phyloP scores from a whole-genome alignment of 768 basidiomycete species.

The Mycena chlorophos region DNA sequence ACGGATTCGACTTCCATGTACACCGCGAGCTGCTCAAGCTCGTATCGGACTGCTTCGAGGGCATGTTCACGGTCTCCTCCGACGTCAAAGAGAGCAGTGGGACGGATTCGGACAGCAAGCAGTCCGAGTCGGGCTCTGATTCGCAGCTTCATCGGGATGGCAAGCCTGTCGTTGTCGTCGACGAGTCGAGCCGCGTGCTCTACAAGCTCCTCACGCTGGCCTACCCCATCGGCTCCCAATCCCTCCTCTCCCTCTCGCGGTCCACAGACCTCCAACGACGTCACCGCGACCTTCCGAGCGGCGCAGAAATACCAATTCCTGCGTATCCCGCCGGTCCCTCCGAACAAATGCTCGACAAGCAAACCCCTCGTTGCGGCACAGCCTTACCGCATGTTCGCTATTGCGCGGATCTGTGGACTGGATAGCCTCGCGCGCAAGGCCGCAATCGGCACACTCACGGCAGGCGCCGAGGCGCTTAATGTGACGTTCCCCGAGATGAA shows the following conservation, averaged over 20 bases:
- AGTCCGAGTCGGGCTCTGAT: not conserved
- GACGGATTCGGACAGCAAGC: not conserved
- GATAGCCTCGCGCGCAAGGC: conserved; percentile 1
- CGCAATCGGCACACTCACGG: not conserved
- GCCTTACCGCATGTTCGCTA: conserved; percentile 13
- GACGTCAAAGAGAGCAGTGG: not conserved
- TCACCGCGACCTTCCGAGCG: conserved; percentile 1
- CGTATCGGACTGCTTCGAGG: conserved; percentile 5
- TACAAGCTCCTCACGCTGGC: conserved; percentile 6
- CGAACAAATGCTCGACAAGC: conserved; percentile 1
- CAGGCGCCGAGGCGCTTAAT: not conserved
- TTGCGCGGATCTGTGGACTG: conserved; percentile 1
- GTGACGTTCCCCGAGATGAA: conserved; percentile 1
- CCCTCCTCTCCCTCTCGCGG: not conserved
- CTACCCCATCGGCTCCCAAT: conserved; percentile 1
- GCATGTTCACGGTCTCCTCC: conserved; percentile 2
- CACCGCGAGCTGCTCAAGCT: conserved; percentile 3
- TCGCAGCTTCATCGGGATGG: too few relatives aligned
- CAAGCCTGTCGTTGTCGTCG: not conserved
- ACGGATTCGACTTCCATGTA: conserved; percentile 7
- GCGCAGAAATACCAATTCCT: conserved; percentile 10
- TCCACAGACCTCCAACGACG: not conserved
- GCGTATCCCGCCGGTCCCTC: not conserved
- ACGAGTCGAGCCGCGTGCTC: conserved; percentile 2
- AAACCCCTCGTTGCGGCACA: not conserved